phyloP scores from a whole-genome alignment of 208 protist genomes.

The Trypanosoma vivax region DNA sequence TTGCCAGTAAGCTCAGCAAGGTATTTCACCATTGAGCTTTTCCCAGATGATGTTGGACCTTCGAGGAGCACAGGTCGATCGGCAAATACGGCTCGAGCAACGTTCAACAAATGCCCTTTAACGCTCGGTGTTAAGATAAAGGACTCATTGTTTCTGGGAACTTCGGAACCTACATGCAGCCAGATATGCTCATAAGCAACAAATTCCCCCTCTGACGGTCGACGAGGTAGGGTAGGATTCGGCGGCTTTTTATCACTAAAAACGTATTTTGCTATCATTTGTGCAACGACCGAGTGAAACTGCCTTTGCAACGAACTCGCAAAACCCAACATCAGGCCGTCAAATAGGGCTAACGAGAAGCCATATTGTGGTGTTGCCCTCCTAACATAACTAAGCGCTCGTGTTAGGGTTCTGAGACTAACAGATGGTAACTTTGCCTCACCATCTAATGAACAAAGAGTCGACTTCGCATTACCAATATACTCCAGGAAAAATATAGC shows the following conservation, averaged over 20 bases:
- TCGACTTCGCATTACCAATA: conserved; percentile 68
- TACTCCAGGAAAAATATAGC: conserved; percentile 95
- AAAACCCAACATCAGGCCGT: conserved; percentile 95
- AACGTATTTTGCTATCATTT: conserved; percentile 86
- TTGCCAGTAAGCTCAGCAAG: conserved; percentile 97
- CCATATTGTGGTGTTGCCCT: conserved; percentile 90
- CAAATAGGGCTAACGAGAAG: conserved; percentile 92
- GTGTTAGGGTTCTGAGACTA: conserved; percentile 95
- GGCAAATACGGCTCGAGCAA: conserved; percentile 93
- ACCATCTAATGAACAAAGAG: conserved; percentile 89
- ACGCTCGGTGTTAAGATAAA: conserved; percentile 98
- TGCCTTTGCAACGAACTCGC: conserved; percentile 91
- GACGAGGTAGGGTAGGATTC: conserved; percentile 38
- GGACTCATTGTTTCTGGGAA: conserved; percentile 41
- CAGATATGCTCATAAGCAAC: conserved; percentile 95
- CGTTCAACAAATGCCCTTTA: conserved; percentile 87
- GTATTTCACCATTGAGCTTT: conserved; percentile 99
- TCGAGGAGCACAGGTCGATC: conserved; percentile 98
- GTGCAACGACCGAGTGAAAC: conserved; percentile 83
- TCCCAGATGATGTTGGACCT: conserved; percentile 97
- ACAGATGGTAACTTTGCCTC: conserved; percentile 94
- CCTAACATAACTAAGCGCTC: conserved; percentile 93
- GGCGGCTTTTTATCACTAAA: conserved; percentile 72
- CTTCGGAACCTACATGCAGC: conserved; percentile 68
- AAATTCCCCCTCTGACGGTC: conserved; percentile 29